Base-by-base conservation (phyloP, 2,329 filamentous ascomycete species). In the Hypoxylon rubiginosum region DNA sequence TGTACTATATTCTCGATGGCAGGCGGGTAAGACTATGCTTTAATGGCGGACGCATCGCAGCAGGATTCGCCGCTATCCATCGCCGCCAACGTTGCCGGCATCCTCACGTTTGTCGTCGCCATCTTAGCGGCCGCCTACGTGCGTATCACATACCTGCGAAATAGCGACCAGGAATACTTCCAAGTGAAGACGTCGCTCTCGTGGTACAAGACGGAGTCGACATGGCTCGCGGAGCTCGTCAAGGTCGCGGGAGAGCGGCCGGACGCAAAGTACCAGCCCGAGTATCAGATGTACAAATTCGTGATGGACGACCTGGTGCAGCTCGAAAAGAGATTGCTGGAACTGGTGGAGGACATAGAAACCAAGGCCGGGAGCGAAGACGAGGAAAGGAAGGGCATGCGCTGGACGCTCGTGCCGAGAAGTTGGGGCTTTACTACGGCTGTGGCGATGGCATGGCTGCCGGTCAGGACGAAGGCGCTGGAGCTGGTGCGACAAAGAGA, bases 131-230 rank as follows among this genome's bases (percentile, higher is more conserved):
- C 82, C 0, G 67, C 76, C n/a, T 84, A 82, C 60, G 81, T 78
- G 4, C 80, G 82, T 34, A 68, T 85, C 50, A 81, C 76, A 7
- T 83, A 83, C 62, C 73, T 85, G 24, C 81, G 80, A 39, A 82
- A 82, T 66, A 82, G 82, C 56, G 79, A 83, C 62, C 76, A 77
- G 9, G 83, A 85, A 71, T 84, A 83, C 60, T 82, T 84, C 64
- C 79, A 79, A 36, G 80, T 84, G 60, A 84, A 85, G 65, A 78
- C 80, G 1, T 81, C 79, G 3, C 74, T 84, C 6, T 80, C 77
- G 7, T 84, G 82, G 82, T 85, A 81, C 72, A 85, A 84, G 71
- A 84, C 81, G 0, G 82, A 84, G 72, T 82, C 80, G 2, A 74
- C 77, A 5, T 85, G 80, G 79, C 78, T 85, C 13, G 72, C 78